Evolutionary conservation across 73 alveolate species (phyloP), one percentile per base, ranked within the genome.

Genomic region (Effrenium voratum): DNA sequence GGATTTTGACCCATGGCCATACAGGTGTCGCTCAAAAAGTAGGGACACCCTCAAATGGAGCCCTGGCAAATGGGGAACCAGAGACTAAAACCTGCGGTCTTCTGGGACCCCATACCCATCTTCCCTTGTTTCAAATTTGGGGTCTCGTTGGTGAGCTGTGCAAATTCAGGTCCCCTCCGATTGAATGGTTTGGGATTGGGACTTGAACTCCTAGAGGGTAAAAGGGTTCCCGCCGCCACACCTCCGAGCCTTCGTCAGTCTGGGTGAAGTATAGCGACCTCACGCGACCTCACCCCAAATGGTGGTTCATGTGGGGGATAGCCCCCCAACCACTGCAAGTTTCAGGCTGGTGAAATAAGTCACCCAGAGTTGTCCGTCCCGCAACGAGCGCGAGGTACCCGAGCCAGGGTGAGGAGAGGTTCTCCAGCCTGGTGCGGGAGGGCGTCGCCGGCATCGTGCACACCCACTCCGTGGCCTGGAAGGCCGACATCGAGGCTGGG

Each of bases 401-500:
- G 26, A 86, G 96, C 8, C 16, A 63, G 73, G 96, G 96, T 50
- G 96, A 88, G 44, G 68, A 43, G 30, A 77, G 41, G 34, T 88
- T 88, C 41, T 55, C 84, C 50, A 88, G 86, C 73, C 6, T 88
- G 45, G 96, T 88, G 55, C 96, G 96, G 19, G 75, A 73, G 5
- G 96, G 85, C 6, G 96, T 88, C 41, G 96, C 96, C 13, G 96
- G 96, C 36, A 88, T 88, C 55, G 96, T 88, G 41, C 96, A 88
- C 73, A 88, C 96, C 5, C 96, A 88, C 96, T 66, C 86, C 43
- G 96, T 88, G 63, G 84, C 96, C 24, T 88, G 96, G 96, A 88
- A 88, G 32, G 96, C 82, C 32, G 96, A 88, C 50, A 47, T 88
- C 43, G 96, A 88, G 45, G 34, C 66, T 3, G 96, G 59, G n/a